These are phyloP conservation scores for Coemansia aciculifera DNA, from an alignment of 192 early-diverging fungal species.

Conservation along the genomic window DNA sequence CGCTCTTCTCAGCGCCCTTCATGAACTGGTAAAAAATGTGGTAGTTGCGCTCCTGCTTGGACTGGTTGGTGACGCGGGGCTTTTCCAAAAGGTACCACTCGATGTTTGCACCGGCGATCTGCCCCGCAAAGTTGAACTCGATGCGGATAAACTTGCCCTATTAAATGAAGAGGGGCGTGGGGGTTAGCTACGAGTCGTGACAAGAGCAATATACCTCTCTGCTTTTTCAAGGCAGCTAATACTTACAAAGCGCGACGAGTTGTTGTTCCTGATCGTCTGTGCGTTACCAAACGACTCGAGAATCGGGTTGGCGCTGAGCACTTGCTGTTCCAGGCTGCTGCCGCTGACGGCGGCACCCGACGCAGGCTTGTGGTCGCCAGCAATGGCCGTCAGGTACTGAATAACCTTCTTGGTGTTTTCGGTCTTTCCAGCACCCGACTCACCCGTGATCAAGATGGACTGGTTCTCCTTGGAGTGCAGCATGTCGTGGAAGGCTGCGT, in stretches of 20 bases:
- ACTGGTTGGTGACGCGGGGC: constrained; percentile 92
- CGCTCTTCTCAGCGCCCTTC: constrained; percentile 72
- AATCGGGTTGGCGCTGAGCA: constrained; percentile 95
- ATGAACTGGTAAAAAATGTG: constrained; percentile 99
- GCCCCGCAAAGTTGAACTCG: constrained; percentile 84
- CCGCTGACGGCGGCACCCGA: constrained; percentile 27
- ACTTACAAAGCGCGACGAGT: constrained; percentile 91
- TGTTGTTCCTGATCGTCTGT: constrained; percentile 97
- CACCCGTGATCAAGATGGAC: constrained; percentile 98
- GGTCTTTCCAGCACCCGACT: constrained; percentile 99
- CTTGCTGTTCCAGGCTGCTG: constrained; percentile 82
- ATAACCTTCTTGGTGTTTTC: constrained; percentile 99
- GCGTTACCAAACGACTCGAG: constrained; percentile 99
- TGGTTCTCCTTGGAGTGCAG: constrained; percentile 90
- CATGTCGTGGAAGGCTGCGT: constrained; percentile 96
- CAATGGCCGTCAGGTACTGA: constrained; percentile 93
- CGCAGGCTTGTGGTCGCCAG: constrained; percentile 59
- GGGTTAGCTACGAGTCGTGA: neutral
- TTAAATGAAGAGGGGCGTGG: no score
- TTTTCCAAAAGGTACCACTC: constrained; percentile 98
- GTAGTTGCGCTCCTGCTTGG: constrained; percentile 90
- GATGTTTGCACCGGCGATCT: constrained; percentile 95
- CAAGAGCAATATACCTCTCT: no score
- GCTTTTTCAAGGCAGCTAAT: neutral
- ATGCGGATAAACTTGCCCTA: constrained; percentile 97